Conservation (phyloP, 192 early-diverging fungal species). For the Coemansia sp. region DNA sequence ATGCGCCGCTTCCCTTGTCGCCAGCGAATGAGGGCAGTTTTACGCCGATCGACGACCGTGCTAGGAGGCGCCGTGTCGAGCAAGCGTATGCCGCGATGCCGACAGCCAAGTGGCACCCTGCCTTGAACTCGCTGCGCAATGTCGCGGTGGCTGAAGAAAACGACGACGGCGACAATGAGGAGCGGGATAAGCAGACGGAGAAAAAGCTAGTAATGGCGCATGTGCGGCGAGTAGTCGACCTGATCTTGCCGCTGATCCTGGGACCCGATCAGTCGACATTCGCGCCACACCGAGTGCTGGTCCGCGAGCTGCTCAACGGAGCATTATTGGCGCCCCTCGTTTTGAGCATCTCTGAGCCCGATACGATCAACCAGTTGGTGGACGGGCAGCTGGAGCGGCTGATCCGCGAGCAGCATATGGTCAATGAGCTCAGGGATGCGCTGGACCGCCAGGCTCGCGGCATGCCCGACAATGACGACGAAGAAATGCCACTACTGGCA, state of each 20-base stretch:
- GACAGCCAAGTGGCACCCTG: constrained; percentile 12
- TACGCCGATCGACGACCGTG: constrained; percentile 24
- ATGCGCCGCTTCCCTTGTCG: not conserved
- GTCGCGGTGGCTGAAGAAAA: not conserved
- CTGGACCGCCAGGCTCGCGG: constrained; percentile 63
- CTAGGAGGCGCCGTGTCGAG: constrained; percentile 8
- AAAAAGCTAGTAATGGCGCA: constrained; percentile 61
- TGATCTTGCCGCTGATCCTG: constrained; percentile 67
- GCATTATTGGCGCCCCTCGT: constrained; percentile 72
- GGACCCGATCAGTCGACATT: constrained; percentile 63
- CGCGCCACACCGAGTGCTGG: constrained; percentile 60
- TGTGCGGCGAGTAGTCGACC: constrained; percentile 64
- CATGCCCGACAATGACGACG: not conserved
- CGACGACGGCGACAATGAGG: not conserved
- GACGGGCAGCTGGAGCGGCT: constrained; percentile 58
- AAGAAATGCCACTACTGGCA: not conserved
- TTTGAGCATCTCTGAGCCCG: constrained; percentile 75
- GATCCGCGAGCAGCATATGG: constrained; percentile 67
- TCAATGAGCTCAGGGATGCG: constrained; percentile 68
- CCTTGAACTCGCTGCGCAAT: not conserved
- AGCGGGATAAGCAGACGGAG: constrained; percentile 12
- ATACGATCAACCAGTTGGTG: constrained; percentile 85
- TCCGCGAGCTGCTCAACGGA: constrained; percentile 77
- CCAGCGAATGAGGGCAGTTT: constrained; percentile 6
- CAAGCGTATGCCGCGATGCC: constrained; percentile 36